Evolutionary conservation across 1,284 basidiomycete genomes (phyloP).

Genomic region (Tilletia caries): DNA sequence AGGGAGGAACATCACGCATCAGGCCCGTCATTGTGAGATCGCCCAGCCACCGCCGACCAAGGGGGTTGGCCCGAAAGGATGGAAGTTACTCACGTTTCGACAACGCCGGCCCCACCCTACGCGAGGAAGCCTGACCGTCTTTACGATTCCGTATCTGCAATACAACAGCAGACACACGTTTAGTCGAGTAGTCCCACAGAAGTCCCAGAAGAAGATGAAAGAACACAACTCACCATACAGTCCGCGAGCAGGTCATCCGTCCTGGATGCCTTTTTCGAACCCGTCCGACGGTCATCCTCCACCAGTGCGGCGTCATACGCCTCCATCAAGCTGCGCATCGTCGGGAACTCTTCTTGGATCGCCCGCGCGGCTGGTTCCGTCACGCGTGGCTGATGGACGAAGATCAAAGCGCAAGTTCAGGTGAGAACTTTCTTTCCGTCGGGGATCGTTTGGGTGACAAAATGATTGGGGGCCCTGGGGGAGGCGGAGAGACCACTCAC

Average conservation of each 20-base stretch:
- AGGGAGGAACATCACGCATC: neutral
- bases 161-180: neutral
- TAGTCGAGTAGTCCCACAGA: neutral
- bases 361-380: neutral
- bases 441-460: no score
- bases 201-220: neutral
- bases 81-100: slow-evolving; percentile 3
- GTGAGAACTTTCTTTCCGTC: neutral
- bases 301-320: neutral
- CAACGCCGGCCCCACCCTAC: neutral
- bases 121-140: neutral
- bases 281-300: neutral
- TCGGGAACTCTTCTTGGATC: neutral
- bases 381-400: neutral
- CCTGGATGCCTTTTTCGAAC: neutral
- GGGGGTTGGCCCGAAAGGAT: no score
- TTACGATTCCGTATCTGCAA: neutral
- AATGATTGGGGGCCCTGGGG: no score
- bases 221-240: neutral
- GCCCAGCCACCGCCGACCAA: no score
- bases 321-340: slow-evolving; percentile 2
- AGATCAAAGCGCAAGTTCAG: neutral
- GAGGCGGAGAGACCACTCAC: neutral
- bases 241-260: neutral
- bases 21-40: neutral